Conservation (phyloP, 306 rosid genomes). For the Quercus ilex region DNA sequence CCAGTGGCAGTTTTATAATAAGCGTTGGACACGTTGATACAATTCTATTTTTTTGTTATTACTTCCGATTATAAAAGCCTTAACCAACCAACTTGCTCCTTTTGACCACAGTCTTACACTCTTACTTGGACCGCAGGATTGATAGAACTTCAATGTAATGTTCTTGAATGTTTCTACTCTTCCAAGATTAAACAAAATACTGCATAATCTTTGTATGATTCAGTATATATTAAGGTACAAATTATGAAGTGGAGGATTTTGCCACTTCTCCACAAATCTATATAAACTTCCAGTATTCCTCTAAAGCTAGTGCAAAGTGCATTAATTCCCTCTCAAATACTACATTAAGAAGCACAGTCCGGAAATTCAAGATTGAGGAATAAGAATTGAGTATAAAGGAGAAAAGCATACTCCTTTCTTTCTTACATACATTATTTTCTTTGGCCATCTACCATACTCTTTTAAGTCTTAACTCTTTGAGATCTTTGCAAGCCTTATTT, state of each 20-base stretch:
- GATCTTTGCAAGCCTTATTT: conserved; percentile 43
- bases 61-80: no score
- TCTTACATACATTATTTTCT: conserved; percentile 26
- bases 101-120: no score
- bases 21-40: no score
- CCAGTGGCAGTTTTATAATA: no score
- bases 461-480: background rate
- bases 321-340: background rate
- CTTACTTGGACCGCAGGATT: background rate
- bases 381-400: conserved; percentile 8
- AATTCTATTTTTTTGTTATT: no score
- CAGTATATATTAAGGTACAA: background rate
- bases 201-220: background rate
- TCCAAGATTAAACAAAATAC: background rate
- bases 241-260: background rate
- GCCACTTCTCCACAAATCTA: background rate
- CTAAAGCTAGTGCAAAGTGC: background rate
- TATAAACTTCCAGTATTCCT: background rate
- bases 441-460: conserved; percentile 29
- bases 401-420: background rate
- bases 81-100: no score
- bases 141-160: background rate
- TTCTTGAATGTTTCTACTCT: background rate
- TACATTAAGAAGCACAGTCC: background rate
- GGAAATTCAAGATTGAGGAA: background rate